Evolutionary conservation across 208 protist genomes (phyloP), one percentile per base, ranked within the genome.

Genomic region (Acanthamoeba triangularis): DNA sequence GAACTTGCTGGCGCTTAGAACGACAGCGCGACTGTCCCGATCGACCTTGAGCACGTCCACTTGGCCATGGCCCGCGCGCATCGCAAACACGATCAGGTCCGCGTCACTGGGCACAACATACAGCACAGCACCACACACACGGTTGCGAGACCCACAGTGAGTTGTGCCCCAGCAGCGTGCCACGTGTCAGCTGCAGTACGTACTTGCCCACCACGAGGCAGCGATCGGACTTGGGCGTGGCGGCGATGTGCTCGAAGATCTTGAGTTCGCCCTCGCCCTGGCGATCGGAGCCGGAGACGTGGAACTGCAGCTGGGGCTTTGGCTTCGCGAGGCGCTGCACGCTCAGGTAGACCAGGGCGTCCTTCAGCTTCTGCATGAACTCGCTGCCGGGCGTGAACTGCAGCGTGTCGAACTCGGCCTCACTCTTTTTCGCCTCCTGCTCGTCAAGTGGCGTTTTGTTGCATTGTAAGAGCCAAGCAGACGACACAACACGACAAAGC

Each of bases 171-270:
- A 41, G 37, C 37, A 41, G 37, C 37, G 37, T 41, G 37, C 37
- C 37, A 41, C 37, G 37, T 3, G n/a, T n/a, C n/a, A n/a, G n/a
- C n/a, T n/a, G n/a, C n/a, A 41, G 37, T 47, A 49, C 23, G 37
- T 41, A 94, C 90, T 94, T 94, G 63, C 90, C 90, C 41, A 94
- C 90, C 25, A 94, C 90, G 35, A 94, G 90, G 47, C 90, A 84
- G 41, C 69, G 63, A 82, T 94, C 90, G 47, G 90, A 20, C 41
- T 54, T 80, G 35, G 41, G 28, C 14, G 59, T 94, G 47, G 59
- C 18, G 28, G 90, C 90, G 49, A 94, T 82, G 67, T 94, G 67
- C 37, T 94, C 90, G 25, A 94, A 94, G 33, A 94, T 94, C 47
- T 94, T 94, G 49, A 82, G 65, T 44, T 94, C 90, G 44, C 85